These are phyloP conservation scores for Cladosporium sp. DNA, from an alignment of 2,329 filamentous ascomycete genomes.

Conservation along the genomic window DNA sequence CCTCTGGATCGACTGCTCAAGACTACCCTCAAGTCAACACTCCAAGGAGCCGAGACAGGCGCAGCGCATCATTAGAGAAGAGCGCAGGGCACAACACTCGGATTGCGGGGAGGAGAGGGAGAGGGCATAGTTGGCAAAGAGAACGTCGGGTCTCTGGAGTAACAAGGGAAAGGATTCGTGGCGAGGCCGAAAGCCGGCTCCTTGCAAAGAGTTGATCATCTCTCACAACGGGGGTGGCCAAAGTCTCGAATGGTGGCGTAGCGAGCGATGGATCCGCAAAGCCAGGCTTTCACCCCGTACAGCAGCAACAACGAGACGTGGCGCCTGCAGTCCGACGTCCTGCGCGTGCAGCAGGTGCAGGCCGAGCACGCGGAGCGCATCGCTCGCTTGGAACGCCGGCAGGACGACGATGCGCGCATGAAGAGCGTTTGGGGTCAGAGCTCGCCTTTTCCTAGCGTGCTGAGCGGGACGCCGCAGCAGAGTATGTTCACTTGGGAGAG, in stretches of 20 bases:
- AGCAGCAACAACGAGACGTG: slow-evolving; percentile 53
- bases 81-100: not conserved
- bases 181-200: slow-evolving; percentile 12
- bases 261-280: slow-evolving; percentile 58
- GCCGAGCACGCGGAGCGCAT: slow-evolving; percentile 59
- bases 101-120: not conserved
- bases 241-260: slow-evolving; percentile 21
- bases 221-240: slow-evolving; percentile 14
- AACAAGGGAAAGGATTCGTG: too few relatives aligned
- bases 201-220: too few relatives aligned
- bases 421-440: slow-evolving; percentile 84
- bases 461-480: slow-evolving; percentile 77
- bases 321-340: slow-evolving; percentile 60
- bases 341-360: slow-evolving; percentile 57
- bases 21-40: too few relatives aligned
- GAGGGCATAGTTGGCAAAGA: not conserved
- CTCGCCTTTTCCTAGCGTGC: slow-evolving; percentile 82
- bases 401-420: slow-evolving; percentile 59
- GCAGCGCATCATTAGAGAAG: too few relatives aligned
- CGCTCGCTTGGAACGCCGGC: slow-evolving; percentile 56
- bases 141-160: not conserved
- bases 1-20: too few relatives aligned
- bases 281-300: slow-evolving; percentile 56
- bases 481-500: too few relatives aligned
- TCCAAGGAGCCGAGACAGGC: too few relatives aligned